Evolutionary conservation across 768 basidiomycete genomes (phyloP).

Genomic region (Auriscalpium orientale): DNA sequence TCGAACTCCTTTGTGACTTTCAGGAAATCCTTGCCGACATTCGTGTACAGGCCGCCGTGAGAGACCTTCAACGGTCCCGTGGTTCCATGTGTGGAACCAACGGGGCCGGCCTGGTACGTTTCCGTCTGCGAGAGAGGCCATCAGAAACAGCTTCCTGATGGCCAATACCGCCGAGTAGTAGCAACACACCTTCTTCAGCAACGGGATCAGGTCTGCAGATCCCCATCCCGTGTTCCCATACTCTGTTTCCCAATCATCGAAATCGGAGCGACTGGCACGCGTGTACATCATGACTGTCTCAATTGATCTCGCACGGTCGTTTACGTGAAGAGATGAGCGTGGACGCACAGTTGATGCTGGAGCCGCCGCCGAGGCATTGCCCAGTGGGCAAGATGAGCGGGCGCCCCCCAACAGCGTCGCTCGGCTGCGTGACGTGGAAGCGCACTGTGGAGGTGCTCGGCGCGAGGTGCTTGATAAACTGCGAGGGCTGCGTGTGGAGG

Average conservation of each 20-base stretch:
- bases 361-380: constrained; percentile 53
- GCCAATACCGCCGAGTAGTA: neutral
- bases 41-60: constrained; percentile 19
- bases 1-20: constrained; percentile 19
- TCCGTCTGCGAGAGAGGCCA: constrained; percentile 25
- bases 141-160: neutral
- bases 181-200: constrained; percentile 43
- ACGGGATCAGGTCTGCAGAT: constrained; percentile 45
- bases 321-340: constrained; percentile 14
- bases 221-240: constrained; percentile 55
- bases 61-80: constrained; percentile 36
- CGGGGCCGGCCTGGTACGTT: constrained; percentile 26
- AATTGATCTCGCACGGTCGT: constrained; percentile 4
- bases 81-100: constrained; percentile 34
- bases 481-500: constrained; percentile 46
- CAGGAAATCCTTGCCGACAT: constrained; percentile 21
- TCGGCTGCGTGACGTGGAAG: constrained; percentile 31
- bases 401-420: constrained; percentile 38
- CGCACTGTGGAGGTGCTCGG: constrained; percentile 35
- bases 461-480: constrained; percentile 36
- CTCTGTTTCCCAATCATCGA: constrained; percentile 49
- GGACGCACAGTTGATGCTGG: constrained; percentile 46
- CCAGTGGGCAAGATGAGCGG: constrained; percentile 35
- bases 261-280: constrained; percentile 54
- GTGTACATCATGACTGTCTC: constrained; percentile 40